Conservation (phyloP, 148 eudicot species). For the Polygonum aviculare region DNA sequence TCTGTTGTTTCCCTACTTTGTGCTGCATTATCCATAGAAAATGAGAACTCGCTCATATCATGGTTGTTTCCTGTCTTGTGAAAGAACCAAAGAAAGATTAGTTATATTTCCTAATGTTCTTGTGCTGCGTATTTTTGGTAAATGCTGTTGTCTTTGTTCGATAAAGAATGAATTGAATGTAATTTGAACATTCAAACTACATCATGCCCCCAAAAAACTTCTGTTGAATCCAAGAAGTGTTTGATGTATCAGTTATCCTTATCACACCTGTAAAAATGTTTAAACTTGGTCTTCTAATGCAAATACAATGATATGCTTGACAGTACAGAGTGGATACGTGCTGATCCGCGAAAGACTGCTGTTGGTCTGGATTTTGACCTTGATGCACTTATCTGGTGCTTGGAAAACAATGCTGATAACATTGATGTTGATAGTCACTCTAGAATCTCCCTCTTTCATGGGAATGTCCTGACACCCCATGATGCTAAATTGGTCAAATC, state of each 20-base stretch:
- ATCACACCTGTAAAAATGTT: neutral
- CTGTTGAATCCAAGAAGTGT: neutral
- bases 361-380: slow-evolving; percentile 81
- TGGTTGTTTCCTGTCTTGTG: neutral
- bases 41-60: no score
- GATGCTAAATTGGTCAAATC: slow-evolving; percentile 51
- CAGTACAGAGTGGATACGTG: slow-evolving; percentile 90
- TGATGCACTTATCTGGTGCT: slow-evolving; percentile 87
- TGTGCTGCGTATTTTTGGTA: neutral
- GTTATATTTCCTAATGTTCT: no score
- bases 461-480: slow-evolving; percentile 77
- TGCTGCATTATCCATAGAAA: neutral
- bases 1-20: neutral
- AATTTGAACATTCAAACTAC: neutral
- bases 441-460: slow-evolving; percentile 75
- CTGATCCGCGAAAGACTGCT: slow-evolving; percentile 84
- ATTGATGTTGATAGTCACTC: slow-evolving; percentile 57
- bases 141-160: neutral
- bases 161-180: neutral
- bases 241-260: neutral
- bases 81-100: neutral
- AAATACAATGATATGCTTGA: slow-evolving; percentile 16
- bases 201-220: neutral
- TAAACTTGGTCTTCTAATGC: neutral
- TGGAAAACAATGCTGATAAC: slow-evolving; percentile 67